These are phyloP conservation scores for Groenewaldozyma tartarivorans DNA, from an alignment of 805 yeast species.

Conservation along the genomic window DNA sequence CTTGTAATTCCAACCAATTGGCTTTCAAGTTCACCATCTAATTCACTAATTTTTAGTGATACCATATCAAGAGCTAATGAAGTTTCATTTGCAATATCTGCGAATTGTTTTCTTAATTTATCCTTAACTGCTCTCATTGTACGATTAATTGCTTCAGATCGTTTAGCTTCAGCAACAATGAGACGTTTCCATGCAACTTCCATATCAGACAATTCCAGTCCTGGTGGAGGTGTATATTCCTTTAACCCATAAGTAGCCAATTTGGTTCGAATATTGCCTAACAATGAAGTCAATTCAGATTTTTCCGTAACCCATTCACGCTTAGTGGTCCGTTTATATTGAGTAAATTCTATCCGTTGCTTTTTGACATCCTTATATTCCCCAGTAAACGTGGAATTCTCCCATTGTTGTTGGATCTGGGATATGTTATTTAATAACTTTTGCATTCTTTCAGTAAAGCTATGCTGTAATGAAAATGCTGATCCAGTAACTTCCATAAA, in stretches of 20 bases:
- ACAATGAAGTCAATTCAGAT: constrained; percentile 26
- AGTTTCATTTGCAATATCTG: constrained; percentile 27
- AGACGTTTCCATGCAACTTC: constrained; percentile 27
- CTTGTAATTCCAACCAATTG: constrained; percentile 30
- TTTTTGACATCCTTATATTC: constrained; percentile 21
- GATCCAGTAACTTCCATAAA: constrained; percentile 28
- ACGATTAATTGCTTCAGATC: constrained; percentile 26
- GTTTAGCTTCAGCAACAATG: constrained; percentile 25
- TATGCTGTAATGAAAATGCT: constrained; percentile 24
- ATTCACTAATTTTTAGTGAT: constrained; percentile 21
- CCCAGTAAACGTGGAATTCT: constrained; percentile 16
- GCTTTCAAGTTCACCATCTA: constrained; percentile 30
- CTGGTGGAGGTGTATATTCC: constrained; percentile 29
- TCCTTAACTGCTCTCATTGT: constrained; percentile 27
- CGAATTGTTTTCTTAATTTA: constrained; percentile 24
- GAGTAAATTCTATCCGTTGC: constrained; percentile 21
- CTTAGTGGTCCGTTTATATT: constrained; percentile 24
- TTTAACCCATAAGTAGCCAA: constrained; percentile 27
- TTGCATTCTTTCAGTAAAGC: constrained; percentile 27
- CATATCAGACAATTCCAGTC: constrained; percentile 22
- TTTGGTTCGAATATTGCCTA: constrained; percentile 31
- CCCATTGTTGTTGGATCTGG: constrained; percentile 22
- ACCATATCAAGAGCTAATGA: constrained; percentile 21
- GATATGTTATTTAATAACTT: constrained; percentile 21
- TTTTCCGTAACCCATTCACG: constrained; percentile 32